Base-by-base conservation (phyloP, 1,139 yeast genomes). In the Chernovozyma aurita region DNA sequence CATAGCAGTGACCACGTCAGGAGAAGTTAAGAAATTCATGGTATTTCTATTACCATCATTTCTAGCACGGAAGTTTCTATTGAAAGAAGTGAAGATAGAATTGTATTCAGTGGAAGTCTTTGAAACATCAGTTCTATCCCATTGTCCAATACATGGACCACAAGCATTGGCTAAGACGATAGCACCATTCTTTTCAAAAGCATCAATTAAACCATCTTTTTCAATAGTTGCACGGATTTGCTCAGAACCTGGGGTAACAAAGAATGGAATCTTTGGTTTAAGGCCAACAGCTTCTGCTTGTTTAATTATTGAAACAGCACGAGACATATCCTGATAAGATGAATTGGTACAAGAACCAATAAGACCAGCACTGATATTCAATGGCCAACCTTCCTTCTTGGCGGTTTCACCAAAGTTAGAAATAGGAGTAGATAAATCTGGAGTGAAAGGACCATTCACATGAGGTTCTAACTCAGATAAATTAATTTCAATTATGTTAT, bases 141-240 rank as follows among this genome's bases (percentile, higher is more conserved):
- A 92, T 70, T 92, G 97, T 36, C 98, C 98, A 54, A 92, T 92
- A 72, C 98, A 92, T 46, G 97, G 98, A 41, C 98, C 98, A 71
- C 98, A 92, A 13, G 98, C 98, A 56, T 92, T 92, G 30, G 97
- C 96, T 46, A 92, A 71, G 14, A 92, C 96, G 37, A 79, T 73
- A 35, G 95, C 97, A 39, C 97, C 97, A 51, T 82, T 84, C 34
- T 80, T 73, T 57, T 82, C 81, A 57, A 92, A 87, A 27, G 84
- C 79, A 30, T 82, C 76, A 39, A 85, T 78, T 46, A 85, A 72
- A 14, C 97, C 97, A 57, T 92, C 97, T 61, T 96, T 80, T 63
- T 87, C 96, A 49, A 92, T 83, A 33, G 98, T 92, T 35, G 98
- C 97, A 61, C 97, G 80, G 51, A 92, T 86, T 65, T 88, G 97